Evolutionary conservation across 2,329 filamentous ascomycete genomes (phyloP).

Genomic region (Aureobasidium pullulans): DNA sequence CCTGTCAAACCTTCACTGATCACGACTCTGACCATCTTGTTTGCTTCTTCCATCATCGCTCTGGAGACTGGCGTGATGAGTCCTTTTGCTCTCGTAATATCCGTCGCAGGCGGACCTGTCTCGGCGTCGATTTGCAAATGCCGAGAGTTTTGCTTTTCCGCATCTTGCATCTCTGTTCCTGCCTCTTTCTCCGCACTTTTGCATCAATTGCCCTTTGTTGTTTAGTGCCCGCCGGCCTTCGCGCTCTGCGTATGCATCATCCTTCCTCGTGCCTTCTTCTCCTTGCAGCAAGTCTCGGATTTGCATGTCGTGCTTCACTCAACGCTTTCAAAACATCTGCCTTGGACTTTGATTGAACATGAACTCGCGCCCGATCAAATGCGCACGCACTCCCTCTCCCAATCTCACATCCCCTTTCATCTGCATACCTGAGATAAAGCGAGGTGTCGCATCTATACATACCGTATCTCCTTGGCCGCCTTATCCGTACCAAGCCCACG

Average conservation of each 20-base stretch:
- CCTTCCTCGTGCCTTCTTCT: neutral
- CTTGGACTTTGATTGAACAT: neutral
- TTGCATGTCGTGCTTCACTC: neutral
- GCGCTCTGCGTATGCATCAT: neutral
- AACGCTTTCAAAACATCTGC: neutral
- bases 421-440: conserved; percentile 6
- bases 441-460: neutral
- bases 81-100: conserved; percentile 6
- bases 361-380: neutral
- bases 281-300: conserved; percentile 1
- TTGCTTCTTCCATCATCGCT: neutral
- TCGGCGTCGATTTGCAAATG: conserved; percentile 9
- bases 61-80: neutral
- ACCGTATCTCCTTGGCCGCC: neutral
- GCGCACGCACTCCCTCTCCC: neutral
- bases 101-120: neutral
- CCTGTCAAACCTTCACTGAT: neutral
- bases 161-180: conserved; percentile 2
- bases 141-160: neutral
- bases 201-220: neutral
- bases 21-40: neutral
- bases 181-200: conserved; percentile 7
- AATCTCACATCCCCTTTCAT: conserved; percentile 1
- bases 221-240: neutral
- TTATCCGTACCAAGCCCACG: conserved; percentile 4